phyloP scores from a whole-genome alignment of 148 eudicot genomes.

The Cornus suecica region DNA sequence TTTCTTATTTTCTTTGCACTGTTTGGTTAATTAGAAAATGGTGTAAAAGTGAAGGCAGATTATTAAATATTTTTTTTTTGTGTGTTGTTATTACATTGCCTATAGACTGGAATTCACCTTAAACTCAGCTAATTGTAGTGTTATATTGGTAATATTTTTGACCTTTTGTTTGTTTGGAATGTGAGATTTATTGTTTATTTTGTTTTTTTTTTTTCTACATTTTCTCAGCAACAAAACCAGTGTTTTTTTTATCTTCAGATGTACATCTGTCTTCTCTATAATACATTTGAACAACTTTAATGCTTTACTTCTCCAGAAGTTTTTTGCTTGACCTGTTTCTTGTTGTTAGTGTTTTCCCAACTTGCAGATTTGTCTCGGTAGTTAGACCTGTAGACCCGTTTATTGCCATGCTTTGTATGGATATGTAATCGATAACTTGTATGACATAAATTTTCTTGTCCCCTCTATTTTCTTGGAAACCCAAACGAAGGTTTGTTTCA shows the following conservation, averaged over 20 bases:
- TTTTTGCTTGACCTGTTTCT: neutral
- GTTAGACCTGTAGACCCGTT: neutral
- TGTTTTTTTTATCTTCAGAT: neutral
- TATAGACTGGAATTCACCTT: neutral
- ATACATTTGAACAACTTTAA: neutral
- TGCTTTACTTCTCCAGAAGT: neutral
- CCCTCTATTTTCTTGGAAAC: neutral
- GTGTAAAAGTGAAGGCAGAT: neutral
- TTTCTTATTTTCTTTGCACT: neutral
- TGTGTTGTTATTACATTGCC: neutral
- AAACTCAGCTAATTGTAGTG: neutral
- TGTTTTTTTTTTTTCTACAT: neutral
- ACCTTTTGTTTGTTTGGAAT: neutral
- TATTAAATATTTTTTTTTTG: neutral
- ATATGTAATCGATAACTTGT: neutral
- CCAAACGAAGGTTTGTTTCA: neutral
- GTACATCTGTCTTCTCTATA: neutral
- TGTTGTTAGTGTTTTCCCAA: neutral
- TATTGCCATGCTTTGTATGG: neutral
- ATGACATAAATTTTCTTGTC: neutral
- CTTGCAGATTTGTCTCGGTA: neutral
- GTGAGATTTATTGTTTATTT: neutral
- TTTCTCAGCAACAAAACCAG: neutral
- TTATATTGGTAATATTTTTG: neutral
- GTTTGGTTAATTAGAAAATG: slow-evolving; percentile 7